These are phyloP conservation scores for Ehretia macrophylla DNA, from an alignment of 257 asterid genomes.

Conservation along the genomic window DNA sequence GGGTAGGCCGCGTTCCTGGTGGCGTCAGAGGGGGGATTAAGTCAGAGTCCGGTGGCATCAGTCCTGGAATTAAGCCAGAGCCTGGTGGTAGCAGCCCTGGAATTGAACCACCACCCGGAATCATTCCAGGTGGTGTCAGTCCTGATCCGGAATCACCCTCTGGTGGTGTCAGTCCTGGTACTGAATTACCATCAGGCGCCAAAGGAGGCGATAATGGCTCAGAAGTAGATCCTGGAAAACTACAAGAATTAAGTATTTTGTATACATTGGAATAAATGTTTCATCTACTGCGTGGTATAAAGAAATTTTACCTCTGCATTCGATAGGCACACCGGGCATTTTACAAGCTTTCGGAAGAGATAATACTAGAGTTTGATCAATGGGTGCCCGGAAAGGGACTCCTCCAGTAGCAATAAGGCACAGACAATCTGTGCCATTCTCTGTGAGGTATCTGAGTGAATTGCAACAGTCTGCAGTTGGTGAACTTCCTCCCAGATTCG, in stretches of 20 bases:
- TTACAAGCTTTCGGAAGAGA: slow-evolving; percentile 73
- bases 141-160: no score
- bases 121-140: not conserved
- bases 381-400: slow-evolving; percentile 50
- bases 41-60: slow-evolving; percentile 7
- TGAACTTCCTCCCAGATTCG: slow-evolving; percentile 37
- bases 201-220: no score
- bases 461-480: slow-evolving; percentile 60
- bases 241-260: not conserved
- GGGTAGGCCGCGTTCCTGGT: slow-evolving; percentile 48
- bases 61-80: slow-evolving; percentile 13
- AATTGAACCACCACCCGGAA: no score
- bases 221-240: not conserved
- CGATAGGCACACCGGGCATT: slow-evolving; percentile 56
- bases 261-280: not conserved
- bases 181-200: slow-evolving; percentile 40
- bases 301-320: slow-evolving; percentile 50
- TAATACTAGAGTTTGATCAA: slow-evolving; percentile 54
- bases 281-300: no score
- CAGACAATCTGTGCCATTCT: slow-evolving; percentile 59
- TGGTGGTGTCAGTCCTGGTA: slow-evolving; percentile 19
- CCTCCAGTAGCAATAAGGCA: slow-evolving; percentile 57
- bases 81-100: slow-evolving; percentile 15
- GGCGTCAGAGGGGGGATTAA: slow-evolving; percentile 36
- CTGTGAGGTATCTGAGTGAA: slow-evolving; percentile 56